Conservation (phyloP, 306 rosid genomes). For the Rubus parviflorus region DNA sequence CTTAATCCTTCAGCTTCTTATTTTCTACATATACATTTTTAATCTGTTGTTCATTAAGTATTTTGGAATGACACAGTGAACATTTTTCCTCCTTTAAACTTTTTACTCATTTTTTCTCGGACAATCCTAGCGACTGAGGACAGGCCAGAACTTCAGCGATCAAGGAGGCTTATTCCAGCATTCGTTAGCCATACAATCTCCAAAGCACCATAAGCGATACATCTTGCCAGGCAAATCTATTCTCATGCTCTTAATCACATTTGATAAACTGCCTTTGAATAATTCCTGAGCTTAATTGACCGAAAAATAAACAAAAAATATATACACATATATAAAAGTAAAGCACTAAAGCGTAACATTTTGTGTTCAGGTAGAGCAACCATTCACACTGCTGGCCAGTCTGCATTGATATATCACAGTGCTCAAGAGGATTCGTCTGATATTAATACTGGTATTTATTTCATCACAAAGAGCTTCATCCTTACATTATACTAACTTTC, state of each 20-base stretch:
- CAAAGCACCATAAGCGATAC: slow-evolving; percentile 37
- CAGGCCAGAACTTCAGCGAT: slow-evolving; percentile 27
- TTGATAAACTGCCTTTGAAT: background rate
- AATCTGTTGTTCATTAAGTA: background rate
- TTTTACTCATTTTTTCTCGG: background rate
- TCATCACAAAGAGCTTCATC: background rate
- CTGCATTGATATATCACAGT: slow-evolving; percentile 11
- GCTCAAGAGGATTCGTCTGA: slow-evolving; percentile 28
- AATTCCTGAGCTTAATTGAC: background rate
- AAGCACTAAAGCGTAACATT: background rate
- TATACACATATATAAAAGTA: background rate
- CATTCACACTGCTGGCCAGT: slow-evolving; percentile 16
- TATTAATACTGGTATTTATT: slow-evolving; percentile 25
- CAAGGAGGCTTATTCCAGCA: slow-evolving; percentile 26
- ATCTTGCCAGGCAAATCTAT: slow-evolving; percentile 33
- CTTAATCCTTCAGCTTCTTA: background rate
- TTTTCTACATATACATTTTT: background rate
- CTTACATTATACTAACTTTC: background rate
- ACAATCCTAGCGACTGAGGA: slow-evolving; percentile 26
- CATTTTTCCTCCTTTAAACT: background rate
- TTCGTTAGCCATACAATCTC: slow-evolving; percentile 18
- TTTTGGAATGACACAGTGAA: background rate
- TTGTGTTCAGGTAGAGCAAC: slow-evolving; percentile 21
- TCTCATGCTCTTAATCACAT: background rate
- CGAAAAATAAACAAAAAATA: no score